Evolutionary conservation across 352 stramenopile species (phyloP).

Genomic region (Globisporangium nodosum): DNA sequence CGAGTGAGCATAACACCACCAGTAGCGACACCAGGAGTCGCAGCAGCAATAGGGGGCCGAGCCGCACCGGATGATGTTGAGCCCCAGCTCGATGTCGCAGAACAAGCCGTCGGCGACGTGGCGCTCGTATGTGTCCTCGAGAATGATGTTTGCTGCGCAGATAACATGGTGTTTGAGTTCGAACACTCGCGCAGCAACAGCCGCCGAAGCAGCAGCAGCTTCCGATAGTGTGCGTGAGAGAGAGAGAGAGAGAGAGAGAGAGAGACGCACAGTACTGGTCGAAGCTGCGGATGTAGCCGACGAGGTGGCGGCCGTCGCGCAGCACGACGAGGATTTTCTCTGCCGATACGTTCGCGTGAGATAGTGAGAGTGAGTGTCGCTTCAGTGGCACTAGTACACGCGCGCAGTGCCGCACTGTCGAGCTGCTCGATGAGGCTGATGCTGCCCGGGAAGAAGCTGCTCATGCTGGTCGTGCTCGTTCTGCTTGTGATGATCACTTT

Average conservation of each 20-base stretch:
- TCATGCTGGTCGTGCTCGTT: slow-evolving; percentile 34
- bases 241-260: no score
- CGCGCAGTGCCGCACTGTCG: slow-evolving; percentile 47
- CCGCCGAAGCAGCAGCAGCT: no score
- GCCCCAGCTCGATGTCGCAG: slow-evolving; percentile 92
- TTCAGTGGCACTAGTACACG: no score
- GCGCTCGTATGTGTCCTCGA: slow-evolving; percentile 94
- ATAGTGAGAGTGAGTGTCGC: neutral
- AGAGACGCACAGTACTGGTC: slow-evolving; percentile 76
- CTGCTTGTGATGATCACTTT: neutral
- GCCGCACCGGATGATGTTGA: slow-evolving; percentile 93
- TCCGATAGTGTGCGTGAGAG: neutral
- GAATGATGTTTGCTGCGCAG: slow-evolving; percentile 92
- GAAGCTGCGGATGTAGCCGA: slow-evolving; percentile 87
- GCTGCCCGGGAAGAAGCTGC: slow-evolving; percentile 70
- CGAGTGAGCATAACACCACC: neutral
- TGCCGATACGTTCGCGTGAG: slow-evolving; percentile 12
- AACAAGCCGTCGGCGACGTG: slow-evolving; percentile 86
- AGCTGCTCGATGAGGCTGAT: slow-evolving; percentile 82
- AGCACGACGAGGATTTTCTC: slow-evolving; percentile 92
- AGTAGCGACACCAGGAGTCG: neutral
- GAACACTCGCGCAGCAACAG: neutral
- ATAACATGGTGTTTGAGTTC: neutral
- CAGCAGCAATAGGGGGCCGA: neutral
- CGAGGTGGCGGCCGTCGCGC: slow-evolving; percentile 93